A percentile compares a stretch with the other conserved stretches of the same genome.
These are phyloP conservation scores for Discostella stelligeroides DNA, from an alignment of 108 stramenopile species.

Conservation along the genomic window DNA sequence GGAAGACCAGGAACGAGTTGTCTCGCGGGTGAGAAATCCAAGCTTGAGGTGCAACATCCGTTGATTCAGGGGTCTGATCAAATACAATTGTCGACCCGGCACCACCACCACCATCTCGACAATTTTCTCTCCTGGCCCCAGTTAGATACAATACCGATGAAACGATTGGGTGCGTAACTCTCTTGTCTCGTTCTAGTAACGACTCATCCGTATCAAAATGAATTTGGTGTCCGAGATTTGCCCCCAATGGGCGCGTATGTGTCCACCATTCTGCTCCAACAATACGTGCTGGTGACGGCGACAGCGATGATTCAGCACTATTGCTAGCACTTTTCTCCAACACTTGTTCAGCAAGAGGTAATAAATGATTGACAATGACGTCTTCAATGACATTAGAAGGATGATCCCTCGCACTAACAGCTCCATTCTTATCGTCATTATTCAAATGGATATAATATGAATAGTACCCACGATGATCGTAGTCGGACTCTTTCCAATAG, in stretches of 20 bases:
- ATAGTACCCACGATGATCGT: slow-evolving; percentile 77
- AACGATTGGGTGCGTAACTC: slow-evolving; percentile 80
- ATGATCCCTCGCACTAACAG: no score
- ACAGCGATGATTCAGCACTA: neutral
- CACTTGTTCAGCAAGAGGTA: slow-evolving; percentile 64
- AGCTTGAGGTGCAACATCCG: slow-evolving; percentile 47
- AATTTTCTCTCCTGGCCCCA: slow-evolving; percentile 41
- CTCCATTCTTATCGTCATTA: slow-evolving; percentile 2
- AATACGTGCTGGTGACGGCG: slow-evolving; percentile 23
- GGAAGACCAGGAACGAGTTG: slow-evolving; percentile 74
- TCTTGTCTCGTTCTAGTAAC: slow-evolving; percentile 54
- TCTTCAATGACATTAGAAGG: slow-evolving; percentile 71
- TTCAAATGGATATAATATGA: slow-evolving; percentile 71
- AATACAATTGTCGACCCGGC: slow-evolving; percentile 84
- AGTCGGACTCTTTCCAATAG: slow-evolving; percentile 81
- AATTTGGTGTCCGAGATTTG: slow-evolving; percentile 87
- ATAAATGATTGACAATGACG: slow-evolving; percentile 66
- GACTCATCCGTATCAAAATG: slow-evolving; percentile 92
- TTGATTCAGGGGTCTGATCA: slow-evolving; percentile 78
- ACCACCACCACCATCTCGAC: slow-evolving; percentile 3
- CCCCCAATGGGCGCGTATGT: slow-evolving; percentile 75
- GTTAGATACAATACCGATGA: slow-evolving; percentile 83
- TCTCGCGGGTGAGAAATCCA: slow-evolving; percentile 66
- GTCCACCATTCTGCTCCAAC: slow-evolving; percentile 88
- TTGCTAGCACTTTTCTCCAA: slow-evolving; percentile 14